Base-by-base conservation (phyloP, 306 rosid genomes). In the Cercis canadensis region DNA sequence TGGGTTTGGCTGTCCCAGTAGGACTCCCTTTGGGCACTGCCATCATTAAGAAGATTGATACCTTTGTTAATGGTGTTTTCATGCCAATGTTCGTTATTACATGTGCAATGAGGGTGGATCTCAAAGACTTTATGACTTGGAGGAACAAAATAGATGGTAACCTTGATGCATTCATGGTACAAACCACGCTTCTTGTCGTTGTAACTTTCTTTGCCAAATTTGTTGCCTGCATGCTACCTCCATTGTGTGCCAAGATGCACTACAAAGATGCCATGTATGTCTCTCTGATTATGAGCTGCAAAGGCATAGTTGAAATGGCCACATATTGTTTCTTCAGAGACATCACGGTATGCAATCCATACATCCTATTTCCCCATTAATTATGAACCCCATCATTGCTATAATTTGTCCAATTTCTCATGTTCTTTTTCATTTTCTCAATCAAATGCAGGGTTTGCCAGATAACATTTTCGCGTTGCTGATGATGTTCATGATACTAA, bases 1-100 rank as follows among this genome's bases (percentile, higher is more conserved):
- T 92, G 59, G 96, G 97, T 21, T 51, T 88, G 77, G 88, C 88
- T 0, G 75, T 85, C 9, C 97, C 97, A 0, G 89, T 74, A 6
- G 92, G 91, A 15, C 97, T 91, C 0, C 97, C 97, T 0, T 45
- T 92, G 5, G 96, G 97, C 56, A 69, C 92, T 0, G 80, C 89
- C 1, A 52, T 92, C 5, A 78, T 80, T 4, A 80, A 70, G 11
- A 92, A 82, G 75, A 69, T 92, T 6, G 97, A 92, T 4, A 67
- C 79, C 29, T 57, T 89, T 37, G 76, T 75, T 4, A 75, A 70
- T 3, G 74, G 76, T 10, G 57, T 89, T 31, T 69, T 92, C 0
- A 43, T 87, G 76, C 97, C 97, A 0, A 5, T 87, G 3, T 87
- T 87, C 36, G 88, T 78, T n/a, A 78, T 88, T 16, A 71, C 82